These are phyloP conservation scores for Fusarium mundagurra DNA, from an alignment of 2,329 filamentous ascomycete genomes.

Conservation along the genomic window DNA sequence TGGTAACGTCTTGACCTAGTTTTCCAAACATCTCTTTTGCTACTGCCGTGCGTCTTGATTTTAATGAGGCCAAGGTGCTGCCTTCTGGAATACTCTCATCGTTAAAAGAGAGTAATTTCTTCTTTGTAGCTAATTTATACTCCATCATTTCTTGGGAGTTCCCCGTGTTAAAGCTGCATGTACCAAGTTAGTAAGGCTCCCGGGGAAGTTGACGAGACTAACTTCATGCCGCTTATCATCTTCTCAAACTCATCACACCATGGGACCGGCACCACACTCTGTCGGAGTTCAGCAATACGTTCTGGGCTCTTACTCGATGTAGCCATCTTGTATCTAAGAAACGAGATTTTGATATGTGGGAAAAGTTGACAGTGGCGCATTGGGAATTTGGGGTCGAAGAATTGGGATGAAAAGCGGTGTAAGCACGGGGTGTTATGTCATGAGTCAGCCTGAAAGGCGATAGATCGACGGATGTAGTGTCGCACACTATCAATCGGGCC, in stretches of 20 bases:
- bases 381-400: neutral
- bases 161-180: neutral
- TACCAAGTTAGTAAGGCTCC: neutral
- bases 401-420: neutral
- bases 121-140: neutral
- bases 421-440: neutral
- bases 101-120: neutral
- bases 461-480: neutral
- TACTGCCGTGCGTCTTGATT: neutral
- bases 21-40: slow-evolving; percentile 2
- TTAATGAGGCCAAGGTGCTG: neutral
- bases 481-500: neutral
- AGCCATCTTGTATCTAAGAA: neutral
- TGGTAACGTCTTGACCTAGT: neutral
- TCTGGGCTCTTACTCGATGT: neutral
- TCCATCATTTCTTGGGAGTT: neutral
- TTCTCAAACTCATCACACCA: slow-evolving; percentile 24
- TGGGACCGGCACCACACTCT: neutral
- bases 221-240: slow-evolving; percentile 27
- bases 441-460: neutral
- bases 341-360: neutral
- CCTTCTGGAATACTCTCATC: neutral
- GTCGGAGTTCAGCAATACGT: neutral
- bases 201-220: rapidly evolving
- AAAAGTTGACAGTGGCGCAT: neutral